These are phyloP conservation scores for Sechiopsis laciniata DNA, from an alignment of 306 rosid genomes.

Conservation along the genomic window DNA sequence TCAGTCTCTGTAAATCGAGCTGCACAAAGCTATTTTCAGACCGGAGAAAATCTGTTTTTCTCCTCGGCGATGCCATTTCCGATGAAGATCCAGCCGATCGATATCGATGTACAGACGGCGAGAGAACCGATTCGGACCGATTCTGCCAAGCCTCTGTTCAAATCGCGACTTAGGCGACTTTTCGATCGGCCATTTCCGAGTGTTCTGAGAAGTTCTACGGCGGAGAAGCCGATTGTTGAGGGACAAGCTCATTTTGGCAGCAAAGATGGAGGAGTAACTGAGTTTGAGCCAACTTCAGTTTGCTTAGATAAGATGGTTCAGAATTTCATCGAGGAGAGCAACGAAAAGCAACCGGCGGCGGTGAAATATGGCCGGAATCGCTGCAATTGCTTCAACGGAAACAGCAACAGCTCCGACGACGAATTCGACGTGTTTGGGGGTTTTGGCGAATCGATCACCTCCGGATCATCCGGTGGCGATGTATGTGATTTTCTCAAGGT, in stretches of 20 bases:
- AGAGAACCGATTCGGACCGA: constrained; percentile 53
- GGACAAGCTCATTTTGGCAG: constrained; percentile 30
- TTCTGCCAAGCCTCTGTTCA: constrained; percentile 59
- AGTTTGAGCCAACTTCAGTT: constrained; percentile 79
- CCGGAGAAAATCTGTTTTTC: constrained; percentile 2
- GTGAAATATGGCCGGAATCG: constrained; percentile 64
- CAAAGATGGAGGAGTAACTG: constrained; percentile 42
- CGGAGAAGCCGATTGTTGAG: constrained; percentile 42
- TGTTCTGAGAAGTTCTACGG: constrained; percentile 44
- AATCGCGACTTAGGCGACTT: constrained; percentile 69
- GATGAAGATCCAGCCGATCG: constrained; percentile 92
- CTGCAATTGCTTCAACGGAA: constrained; percentile 90
- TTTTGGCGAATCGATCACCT: constrained; percentile 44
- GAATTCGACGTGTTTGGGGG: constrained; percentile 63
- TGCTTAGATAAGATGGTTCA: constrained; percentile 88
- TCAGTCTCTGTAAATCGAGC: constrained; percentile 20
- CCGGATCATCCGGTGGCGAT: constrained; percentile 61
- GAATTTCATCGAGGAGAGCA: constrained; percentile 72
- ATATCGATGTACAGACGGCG: constrained; percentile 44
- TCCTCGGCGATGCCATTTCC: constrained; percentile 52
- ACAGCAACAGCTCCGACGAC: constrained; percentile 78
- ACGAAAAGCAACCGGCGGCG: constrained; percentile 51
- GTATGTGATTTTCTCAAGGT: constrained; percentile 71
- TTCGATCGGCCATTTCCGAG: constrained; percentile 84
- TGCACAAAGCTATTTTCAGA: constrained; percentile 23